Conservation (phyloP, 352 stramenopile genomes). For the Phytophthora macrochlamydospora region DNA sequence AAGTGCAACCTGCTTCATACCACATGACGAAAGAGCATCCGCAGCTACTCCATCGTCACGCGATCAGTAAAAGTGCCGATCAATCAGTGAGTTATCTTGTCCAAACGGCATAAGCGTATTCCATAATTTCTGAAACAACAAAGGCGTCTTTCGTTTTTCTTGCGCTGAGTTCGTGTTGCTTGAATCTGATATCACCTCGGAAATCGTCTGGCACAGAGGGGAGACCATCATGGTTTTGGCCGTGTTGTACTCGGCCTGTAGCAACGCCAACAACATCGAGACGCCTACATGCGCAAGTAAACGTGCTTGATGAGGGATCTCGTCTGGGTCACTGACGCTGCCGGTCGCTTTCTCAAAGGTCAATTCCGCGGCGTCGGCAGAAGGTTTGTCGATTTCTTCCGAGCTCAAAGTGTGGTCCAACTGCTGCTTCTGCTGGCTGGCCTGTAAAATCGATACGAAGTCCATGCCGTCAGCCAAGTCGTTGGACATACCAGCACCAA, state of each 20-base stretch:
- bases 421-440: slow-evolving; percentile 17
- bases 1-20: too few relatives aligned
- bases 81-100: too few relatives aligned
- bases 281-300: slow-evolving; percentile 62
- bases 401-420: slow-evolving; percentile 25
- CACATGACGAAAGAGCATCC: too few relatives aligned
- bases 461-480: slow-evolving; percentile 15
- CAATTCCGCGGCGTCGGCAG: slow-evolving; percentile 14
- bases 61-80: too few relatives aligned
- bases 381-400: slow-evolving; percentile 19
- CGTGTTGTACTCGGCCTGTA: slow-evolving; percentile 52
- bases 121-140: too few relatives aligned
- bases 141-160: too few relatives aligned
- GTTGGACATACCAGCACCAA: slow-evolving; percentile 4
- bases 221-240: too few relatives aligned
- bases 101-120: too few relatives aligned
- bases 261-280: slow-evolving; percentile 70
- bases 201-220: too few relatives aligned
- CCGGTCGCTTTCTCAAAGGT: slow-evolving; percentile 25
- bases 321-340: background rate
- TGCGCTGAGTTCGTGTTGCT: too few relatives aligned
- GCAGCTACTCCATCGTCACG: too few relatives aligned
- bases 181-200: too few relatives aligned
- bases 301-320: background rate
- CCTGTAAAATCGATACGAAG: slow-evolving; percentile 29